Evolutionary conservation across 148 eudicot genomes (phyloP).

Genomic region (Chenopodium berlandieri): DNA sequence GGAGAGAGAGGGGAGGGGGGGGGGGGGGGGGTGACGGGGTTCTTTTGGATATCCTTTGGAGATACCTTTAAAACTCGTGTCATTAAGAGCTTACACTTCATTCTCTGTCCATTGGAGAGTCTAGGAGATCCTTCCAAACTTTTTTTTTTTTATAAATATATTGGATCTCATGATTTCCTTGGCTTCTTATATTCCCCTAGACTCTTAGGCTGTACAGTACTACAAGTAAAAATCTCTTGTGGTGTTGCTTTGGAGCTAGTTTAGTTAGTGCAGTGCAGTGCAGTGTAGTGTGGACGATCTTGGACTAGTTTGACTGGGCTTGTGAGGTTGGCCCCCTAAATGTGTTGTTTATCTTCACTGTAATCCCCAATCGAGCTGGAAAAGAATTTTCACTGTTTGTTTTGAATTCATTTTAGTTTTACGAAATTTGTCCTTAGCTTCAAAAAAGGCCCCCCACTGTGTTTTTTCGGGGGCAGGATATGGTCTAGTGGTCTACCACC

Average conservation of each 20-base stretch:
- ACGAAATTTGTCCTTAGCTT: background rate
- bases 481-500: background rate
- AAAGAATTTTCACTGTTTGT: background rate
- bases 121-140: background rate
- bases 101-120: background rate
- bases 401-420: background rate
- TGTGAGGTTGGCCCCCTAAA: background rate
- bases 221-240: background rate
- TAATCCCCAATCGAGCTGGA: background rate
- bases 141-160: background rate
- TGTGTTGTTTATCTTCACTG: background rate
- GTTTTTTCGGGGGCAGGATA: background rate
- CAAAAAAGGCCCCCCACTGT: background rate
- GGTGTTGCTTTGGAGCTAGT: background rate
- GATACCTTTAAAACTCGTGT: background rate
- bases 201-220: background rate
- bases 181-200: background rate
- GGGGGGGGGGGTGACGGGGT: background rate
- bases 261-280: background rate
- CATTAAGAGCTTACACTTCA: background rate
- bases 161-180: background rate
- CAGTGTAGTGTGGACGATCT: background rate
- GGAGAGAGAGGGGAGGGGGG: too few relatives aligned
- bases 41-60: background rate
- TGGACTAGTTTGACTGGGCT: background rate